These are phyloP conservation scores for Ophiocytium majus DNA, from an alignment of 352 stramenopile genomes.

Conservation along the genomic window DNA sequence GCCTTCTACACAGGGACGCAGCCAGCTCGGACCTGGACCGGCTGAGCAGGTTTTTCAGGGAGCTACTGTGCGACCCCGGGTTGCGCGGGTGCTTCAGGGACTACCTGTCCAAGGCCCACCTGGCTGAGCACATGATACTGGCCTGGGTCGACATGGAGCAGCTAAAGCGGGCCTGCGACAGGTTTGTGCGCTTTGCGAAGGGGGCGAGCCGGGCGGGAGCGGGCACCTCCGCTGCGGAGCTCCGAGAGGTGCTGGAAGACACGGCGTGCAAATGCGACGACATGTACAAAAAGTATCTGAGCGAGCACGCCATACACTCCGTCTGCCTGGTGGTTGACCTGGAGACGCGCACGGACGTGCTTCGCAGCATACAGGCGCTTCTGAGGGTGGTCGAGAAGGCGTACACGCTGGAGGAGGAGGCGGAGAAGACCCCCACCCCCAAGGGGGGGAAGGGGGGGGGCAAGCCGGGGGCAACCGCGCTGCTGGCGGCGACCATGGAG, in stretches of 20 bases:
- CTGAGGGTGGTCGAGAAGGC: background rate
- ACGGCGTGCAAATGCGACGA: background rate
- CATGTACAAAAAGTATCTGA: background rate
- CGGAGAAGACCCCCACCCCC: background rate
- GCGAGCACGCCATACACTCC: background rate
- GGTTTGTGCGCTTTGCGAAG: background rate
- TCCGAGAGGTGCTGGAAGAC: background rate
- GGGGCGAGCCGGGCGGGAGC: no score
- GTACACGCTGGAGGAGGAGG: background rate
- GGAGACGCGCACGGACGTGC: background rate
- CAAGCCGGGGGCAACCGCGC: background rate
- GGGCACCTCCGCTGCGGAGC: background rate
- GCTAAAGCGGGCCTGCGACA: background rate
- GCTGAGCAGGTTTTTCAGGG: constrained; percentile 9
- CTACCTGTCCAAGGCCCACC: background rate
- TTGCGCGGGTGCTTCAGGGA: constrained; percentile 13
- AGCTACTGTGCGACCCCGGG: background rate
- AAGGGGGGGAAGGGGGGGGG: background rate
- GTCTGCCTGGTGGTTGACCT: background rate
- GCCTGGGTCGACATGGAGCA: background rate
- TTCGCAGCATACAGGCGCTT: background rate
- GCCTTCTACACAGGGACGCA: background rate
- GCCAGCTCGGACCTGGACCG: constrained; percentile 2
- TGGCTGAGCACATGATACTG: constrained; percentile 1
- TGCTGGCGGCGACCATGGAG: background rate